Percentiles rank a stretch among this genome's conserved stretches.
These are phyloP conservation scores for Falciphora oryzae DNA, from an alignment of 2,329 filamentous ascomycete genomes.

Conservation along the genomic window DNA sequence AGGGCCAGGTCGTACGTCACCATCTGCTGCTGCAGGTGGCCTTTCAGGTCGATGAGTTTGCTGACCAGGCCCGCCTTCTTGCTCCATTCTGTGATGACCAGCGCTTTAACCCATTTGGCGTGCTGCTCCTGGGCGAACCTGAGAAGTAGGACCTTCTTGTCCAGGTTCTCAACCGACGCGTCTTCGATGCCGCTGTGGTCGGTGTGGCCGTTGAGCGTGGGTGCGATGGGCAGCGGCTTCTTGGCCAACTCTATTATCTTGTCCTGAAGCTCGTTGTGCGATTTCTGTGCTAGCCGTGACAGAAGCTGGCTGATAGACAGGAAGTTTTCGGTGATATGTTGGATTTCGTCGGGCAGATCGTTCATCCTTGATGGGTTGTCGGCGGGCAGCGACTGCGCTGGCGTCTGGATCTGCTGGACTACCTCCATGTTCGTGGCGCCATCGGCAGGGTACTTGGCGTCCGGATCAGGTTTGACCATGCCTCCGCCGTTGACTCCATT, in stretches of 20 bases:
- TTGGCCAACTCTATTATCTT: constrained; percentile 65
- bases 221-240: constrained; percentile 51
- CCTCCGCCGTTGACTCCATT: constrained; percentile 40
- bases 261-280: constrained; percentile 70
- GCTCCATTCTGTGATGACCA: constrained; percentile 89
- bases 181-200: constrained; percentile 42
- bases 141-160: constrained; percentile 70
- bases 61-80: constrained; percentile 72
- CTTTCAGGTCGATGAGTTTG: constrained; percentile 81
- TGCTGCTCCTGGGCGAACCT: constrained; percentile 76
- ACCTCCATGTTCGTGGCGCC: constrained; percentile 19
- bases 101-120: constrained; percentile 84
- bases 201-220: constrained; percentile 43
- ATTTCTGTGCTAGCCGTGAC: constrained; percentile 73
- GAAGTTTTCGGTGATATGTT: constrained; percentile 71
- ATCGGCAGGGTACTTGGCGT: constrained; percentile 24
- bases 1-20: constrained; percentile 55
- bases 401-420: constrained; percentile 10
- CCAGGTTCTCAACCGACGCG: constrained; percentile 57
- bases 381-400: constrained; percentile 19
- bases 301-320: constrained; percentile 71
- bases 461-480: constrained; percentile 16
- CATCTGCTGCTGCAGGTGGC: constrained; percentile 62
- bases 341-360: constrained; percentile 52
- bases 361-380: constrained; percentile 40